These are phyloP conservation scores for Pisolithus orientalis DNA, from an alignment of 768 basidiomycete species.

Conservation along the genomic window DNA sequence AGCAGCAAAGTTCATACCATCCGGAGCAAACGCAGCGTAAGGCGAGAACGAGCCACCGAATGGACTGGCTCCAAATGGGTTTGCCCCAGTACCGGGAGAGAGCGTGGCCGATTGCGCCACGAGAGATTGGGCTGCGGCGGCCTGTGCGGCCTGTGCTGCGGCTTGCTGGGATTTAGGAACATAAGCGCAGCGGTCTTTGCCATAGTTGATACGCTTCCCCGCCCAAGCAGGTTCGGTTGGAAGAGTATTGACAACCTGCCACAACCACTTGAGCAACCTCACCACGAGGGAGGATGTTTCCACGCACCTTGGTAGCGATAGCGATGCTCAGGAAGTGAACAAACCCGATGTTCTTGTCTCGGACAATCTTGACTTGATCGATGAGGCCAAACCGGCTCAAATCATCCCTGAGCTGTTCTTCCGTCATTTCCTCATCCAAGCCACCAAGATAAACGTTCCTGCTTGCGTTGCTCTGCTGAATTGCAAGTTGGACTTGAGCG, in stretches of 20 bases:
- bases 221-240: constrained; percentile 91
- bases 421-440: constrained; percentile 83
- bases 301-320: constrained; percentile 81
- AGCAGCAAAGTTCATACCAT: constrained; percentile 23
- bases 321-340: constrained; percentile 97
- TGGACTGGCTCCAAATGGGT: constrained; percentile 27
- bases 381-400: constrained; percentile 90
- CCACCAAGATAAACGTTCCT: constrained; percentile 96
- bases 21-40: constrained; percentile 48
- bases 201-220: constrained; percentile 95
- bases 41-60: constrained; percentile 35
- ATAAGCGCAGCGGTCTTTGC: constrained; percentile 97
- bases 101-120: constrained; percentile 45
- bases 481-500: constrained; percentile 78
- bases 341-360: constrained; percentile 99
- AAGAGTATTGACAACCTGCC: constrained; percentile 86
- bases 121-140: constrained; percentile 73
- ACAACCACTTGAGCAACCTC: background rate
- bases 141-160: constrained; percentile 80
- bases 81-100: constrained; percentile 20
- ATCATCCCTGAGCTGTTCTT: constrained; percentile 89
- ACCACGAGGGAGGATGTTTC: constrained; percentile 2
- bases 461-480: constrained; percentile 87
- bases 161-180: constrained; percentile 94
- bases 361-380: constrained; percentile 98